These are phyloP conservation scores for Russula compacta DNA, from an alignment of 768 basidiomycete genomes.

Conservation along the genomic window DNA sequence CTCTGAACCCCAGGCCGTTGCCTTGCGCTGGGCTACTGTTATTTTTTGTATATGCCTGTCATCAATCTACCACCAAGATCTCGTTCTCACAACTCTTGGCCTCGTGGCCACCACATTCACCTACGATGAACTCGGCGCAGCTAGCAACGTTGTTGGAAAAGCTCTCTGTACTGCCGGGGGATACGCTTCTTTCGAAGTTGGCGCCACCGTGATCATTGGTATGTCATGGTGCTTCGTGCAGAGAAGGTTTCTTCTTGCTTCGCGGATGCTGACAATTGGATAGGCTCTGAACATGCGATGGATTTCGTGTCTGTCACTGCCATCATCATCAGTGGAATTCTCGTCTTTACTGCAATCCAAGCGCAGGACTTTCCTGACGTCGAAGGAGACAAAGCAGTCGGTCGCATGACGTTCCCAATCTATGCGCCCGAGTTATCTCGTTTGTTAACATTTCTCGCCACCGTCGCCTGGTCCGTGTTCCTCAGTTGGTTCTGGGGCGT, in stretches of 20 bases:
- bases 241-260: not conserved
- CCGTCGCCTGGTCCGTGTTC: conserved; percentile 20
- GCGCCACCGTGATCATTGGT: conserved; percentile 16
- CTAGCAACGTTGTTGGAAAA: conserved; percentile 14
- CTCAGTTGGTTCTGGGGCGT: conserved; percentile 20
- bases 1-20: conserved; percentile 10
- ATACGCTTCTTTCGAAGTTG: conserved; percentile 21
- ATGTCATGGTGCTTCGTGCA: not conserved
- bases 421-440: conserved; percentile 20
- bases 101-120: conserved; percentile 19
- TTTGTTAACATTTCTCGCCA: conserved; percentile 17
- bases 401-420: conserved; percentile 23
- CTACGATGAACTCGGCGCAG: conserved; percentile 12
- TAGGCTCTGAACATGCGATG: conserved; percentile 3
- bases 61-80: conserved; percentile 11
- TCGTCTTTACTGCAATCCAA: conserved; percentile 22
- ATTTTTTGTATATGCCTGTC: conserved; percentile 16
- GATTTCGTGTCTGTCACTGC: conserved; percentile 17
- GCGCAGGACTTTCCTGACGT: conserved; percentile 24
- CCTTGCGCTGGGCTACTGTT: conserved; percentile 19
- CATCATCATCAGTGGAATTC: conserved; percentile 15
- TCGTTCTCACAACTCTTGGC: conserved; percentile 17
- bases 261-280: not conserved
- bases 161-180: conserved; percentile 19
- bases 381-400: conserved; percentile 19